Evolutionary conservation across 768 basidiomycete genomes (phyloP).

Genomic region (Cubamyces sp.): DNA sequence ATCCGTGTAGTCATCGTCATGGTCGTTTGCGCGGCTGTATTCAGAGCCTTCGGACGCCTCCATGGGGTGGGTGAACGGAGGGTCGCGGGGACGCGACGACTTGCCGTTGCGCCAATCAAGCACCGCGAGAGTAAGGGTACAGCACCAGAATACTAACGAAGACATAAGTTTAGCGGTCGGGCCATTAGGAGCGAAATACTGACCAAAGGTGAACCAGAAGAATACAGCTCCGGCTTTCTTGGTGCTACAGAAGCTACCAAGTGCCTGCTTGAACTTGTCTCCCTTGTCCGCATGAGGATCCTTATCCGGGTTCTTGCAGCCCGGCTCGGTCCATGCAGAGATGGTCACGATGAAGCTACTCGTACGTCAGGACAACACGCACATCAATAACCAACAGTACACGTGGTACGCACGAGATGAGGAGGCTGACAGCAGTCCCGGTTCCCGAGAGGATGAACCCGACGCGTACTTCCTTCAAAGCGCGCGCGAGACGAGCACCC

Average conservation of each 20-base stretch:
- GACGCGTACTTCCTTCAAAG: conserved; percentile 81
- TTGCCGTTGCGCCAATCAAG: conserved; percentile 80
- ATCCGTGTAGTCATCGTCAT: conserved; percentile 54
- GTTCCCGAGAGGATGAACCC: conserved; percentile 79
- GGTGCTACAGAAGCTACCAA: conserved; percentile 86
- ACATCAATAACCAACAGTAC: background rate
- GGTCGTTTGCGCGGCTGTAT: conserved; percentile 17
- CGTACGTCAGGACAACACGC: conserved; percentile 16
- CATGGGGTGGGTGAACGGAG: conserved; percentile 71
- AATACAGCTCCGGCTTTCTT: conserved; percentile 92
- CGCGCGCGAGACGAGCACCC: conserved; percentile 73
- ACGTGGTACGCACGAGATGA: conserved; percentile 71
- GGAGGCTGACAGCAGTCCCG: conserved; percentile 65
- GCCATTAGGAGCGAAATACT: conserved; percentile 31
- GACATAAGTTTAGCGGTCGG: background rate
- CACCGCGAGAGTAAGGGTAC: conserved; percentile 65
- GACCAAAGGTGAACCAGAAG: conserved; percentile 85
- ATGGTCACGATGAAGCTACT: conserved; percentile 74
- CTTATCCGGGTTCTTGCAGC: conserved; percentile 82
- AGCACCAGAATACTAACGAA: conserved; percentile 72
- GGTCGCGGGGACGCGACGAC: conserved; percentile 59
- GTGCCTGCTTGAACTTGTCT: conserved; percentile 67
- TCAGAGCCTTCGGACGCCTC: conserved; percentile 31
- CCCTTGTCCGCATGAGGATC: conserved; percentile 75
- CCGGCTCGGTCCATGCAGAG: conserved; percentile 86